Evolutionary conservation across 768 basidiomycete species (phyloP).

Genomic region (Coprinopsis marcescibilis): DNA sequence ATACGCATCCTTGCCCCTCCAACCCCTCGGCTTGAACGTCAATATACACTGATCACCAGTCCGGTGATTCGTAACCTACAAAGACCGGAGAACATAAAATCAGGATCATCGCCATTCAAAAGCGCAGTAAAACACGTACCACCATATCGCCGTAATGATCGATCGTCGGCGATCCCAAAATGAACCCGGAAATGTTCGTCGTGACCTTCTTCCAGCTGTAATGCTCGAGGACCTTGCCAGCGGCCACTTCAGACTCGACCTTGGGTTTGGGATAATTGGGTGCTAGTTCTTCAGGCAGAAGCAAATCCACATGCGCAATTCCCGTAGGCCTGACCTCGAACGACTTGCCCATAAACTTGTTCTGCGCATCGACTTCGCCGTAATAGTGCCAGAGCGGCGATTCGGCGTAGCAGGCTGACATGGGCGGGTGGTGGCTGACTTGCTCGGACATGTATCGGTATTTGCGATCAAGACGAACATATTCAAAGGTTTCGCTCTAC

Average conservation of each 20-base stretch:
- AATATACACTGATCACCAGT: slow-evolving; percentile 83
- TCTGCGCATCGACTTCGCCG: slow-evolving; percentile 95
- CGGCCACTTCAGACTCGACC: slow-evolving; percentile 28
- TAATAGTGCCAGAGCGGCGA: slow-evolving; percentile 86
- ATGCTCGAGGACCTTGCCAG: slow-evolving; percentile 78
- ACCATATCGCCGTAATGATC: slow-evolving; percentile 95
- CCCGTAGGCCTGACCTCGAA: slow-evolving; percentile 97
- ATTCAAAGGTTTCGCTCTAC: slow-evolving; percentile 92
- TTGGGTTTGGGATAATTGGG: slow-evolving; percentile 56
- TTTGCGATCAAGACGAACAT: slow-evolving; percentile 78
- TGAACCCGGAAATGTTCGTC: slow-evolving; percentile 87
- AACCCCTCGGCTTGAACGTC: slow-evolving; percentile 94
- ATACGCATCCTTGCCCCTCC: slow-evolving; percentile 87
- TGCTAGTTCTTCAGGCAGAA: slow-evolving; percentile 63
- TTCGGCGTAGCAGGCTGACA: slow-evolving; percentile 94
- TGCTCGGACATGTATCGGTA: slow-evolving; percentile 95
- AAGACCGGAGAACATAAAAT: no score
- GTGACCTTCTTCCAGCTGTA: slow-evolving; percentile 96
- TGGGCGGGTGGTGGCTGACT: slow-evolving; percentile 96
- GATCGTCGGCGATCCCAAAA: slow-evolving; percentile 81
- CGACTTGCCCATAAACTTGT: slow-evolving; percentile 93
- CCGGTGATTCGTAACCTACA: slow-evolving; percentile 79
- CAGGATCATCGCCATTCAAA: background rate
- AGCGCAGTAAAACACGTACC: slow-evolving; percentile 41
- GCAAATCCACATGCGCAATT: slow-evolving; percentile 82